Evolutionary conservation across 208 protist genomes (phyloP).

Genomic region (Wallacemonas rigidus): DNA sequence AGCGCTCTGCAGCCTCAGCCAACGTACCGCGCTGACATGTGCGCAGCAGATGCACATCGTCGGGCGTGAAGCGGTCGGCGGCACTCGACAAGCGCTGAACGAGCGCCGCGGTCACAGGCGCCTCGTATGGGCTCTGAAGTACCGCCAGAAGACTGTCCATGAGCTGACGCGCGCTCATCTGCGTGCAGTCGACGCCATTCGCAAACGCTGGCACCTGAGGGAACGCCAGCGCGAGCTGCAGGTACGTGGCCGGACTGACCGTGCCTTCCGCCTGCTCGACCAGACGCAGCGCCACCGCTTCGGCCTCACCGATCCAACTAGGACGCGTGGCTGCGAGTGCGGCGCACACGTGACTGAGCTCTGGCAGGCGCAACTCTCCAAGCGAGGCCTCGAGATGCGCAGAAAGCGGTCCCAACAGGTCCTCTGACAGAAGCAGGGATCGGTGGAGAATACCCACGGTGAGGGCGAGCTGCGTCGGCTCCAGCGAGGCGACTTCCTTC

Average conservation of each 20-base stretch:
- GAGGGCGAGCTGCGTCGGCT: constrained; percentile 80
- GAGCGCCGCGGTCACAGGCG: constrained; percentile 43
- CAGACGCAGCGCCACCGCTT: constrained; percentile 62
- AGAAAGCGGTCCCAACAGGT: constrained; percentile 50
- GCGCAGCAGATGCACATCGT: constrained; percentile 67
- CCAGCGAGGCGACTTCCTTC: constrained; percentile 46
- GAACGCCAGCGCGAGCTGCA: constrained; percentile 77
- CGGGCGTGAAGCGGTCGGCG: constrained; percentile 56
- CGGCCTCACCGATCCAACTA: constrained; percentile 74
- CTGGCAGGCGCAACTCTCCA: constrained; percentile 71
- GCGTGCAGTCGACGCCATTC: constrained; percentile 50
- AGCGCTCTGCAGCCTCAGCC: constrained; percentile 40
- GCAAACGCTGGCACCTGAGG: constrained; percentile 54
- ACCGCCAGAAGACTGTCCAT: constrained; percentile 68
- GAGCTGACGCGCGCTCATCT: constrained; percentile 64
- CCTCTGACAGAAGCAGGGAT: constrained; percentile 58
- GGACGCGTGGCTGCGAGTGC: constrained; percentile 71
- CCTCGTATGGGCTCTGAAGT: constrained; percentile 34
- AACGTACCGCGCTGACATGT: constrained; percentile 38
- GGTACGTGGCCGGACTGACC: constrained; percentile 33
- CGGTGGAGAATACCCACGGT: constrained; percentile 80
- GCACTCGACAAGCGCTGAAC: constrained; percentile 40
- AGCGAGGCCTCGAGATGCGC: constrained; percentile 71
- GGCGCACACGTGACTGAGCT: constrained; percentile 86
- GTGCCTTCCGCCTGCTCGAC: constrained; percentile 24